These are phyloP conservation scores for Phytopythium boreale DNA, from an alignment of 352 stramenopile genomes.

Conservation along the genomic window DNA sequence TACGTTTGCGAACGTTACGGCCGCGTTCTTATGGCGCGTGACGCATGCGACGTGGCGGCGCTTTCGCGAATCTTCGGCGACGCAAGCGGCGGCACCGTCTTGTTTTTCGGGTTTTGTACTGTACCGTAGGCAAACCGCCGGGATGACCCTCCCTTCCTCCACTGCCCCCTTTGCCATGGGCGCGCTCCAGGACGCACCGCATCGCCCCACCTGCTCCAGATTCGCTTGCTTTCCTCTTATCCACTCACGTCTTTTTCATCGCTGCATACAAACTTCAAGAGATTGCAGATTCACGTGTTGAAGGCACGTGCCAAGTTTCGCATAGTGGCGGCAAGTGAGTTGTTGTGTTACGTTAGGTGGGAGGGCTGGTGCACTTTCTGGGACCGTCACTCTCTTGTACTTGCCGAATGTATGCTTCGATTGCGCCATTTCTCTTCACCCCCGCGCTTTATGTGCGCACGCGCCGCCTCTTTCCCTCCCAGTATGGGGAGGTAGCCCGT, in stretches of 20 bases:
- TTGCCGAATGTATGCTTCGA: conserved; percentile 5
- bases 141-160: background rate
- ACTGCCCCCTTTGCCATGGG: background rate
- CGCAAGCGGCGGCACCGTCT: too few relatives aligned
- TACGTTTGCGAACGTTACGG: background rate
- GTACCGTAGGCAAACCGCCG: background rate
- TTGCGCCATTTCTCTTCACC: conserved; percentile 9
- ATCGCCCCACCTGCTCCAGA: background rate
- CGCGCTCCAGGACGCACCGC: background rate
- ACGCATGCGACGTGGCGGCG: background rate
- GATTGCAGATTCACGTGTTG: background rate
- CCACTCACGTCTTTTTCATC: background rate
- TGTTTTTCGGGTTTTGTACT: background rate
- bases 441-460: conserved; percentile 1
- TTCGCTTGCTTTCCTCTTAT: background rate
- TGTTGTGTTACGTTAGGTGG: background rate
- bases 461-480: background rate
- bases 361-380: background rate
- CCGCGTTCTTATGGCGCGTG: background rate
- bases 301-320: background rate
- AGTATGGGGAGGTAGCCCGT: background rate
- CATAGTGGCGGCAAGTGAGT: background rate
- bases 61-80: conserved; percentile 2
- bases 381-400: conserved; percentile 4
- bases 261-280: background rate